phyloP scores from a whole-genome alignment of 2,329 filamentous ascomycete genomes.

The Stagonosporopsis tanaceti region DNA sequence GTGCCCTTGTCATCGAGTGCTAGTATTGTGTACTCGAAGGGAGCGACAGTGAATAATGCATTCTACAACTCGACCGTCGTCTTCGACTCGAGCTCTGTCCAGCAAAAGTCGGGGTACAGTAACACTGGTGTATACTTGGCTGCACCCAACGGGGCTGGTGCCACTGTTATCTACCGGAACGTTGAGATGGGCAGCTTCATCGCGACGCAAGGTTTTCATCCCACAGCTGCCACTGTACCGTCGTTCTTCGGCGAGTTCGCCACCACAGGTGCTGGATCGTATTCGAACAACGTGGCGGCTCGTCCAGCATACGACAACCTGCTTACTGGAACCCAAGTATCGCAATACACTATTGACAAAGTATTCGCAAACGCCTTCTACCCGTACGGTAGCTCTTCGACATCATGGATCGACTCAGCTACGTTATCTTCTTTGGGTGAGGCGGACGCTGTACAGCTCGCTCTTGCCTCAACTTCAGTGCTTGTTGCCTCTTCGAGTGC shows the following conservation, averaged over 20 bases:
- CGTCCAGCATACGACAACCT: conserved; percentile 48
- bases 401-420: conserved; percentile 50
- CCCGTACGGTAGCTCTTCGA: conserved; percentile 43
- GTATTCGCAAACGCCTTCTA: conserved; percentile 49
- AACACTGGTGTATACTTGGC: conserved; percentile 55
- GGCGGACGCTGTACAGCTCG: conserved; percentile 37
- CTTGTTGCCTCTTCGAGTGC: conserved; percentile 21
- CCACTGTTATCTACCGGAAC: conserved; percentile 54
- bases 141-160: conserved; percentile 52
- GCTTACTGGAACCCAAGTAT: conserved; percentile 47
- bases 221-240: conserved; percentile 25
- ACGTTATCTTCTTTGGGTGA: conserved; percentile 46
- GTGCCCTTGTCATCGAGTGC: conserved; percentile 49
- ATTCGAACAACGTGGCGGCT: conserved; percentile 45
- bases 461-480: conserved; percentile 14
- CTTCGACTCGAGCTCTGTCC: conserved; percentile 52
- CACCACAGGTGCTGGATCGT: conserved; percentile 54
- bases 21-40: conserved; percentile 53
- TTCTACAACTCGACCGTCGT: conserved; percentile 52
- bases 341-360: conserved; percentile 42
- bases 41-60: conserved; percentile 26
- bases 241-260: conserved; percentile 54
- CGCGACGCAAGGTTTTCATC: conserved; percentile 49
- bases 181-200: conserved; percentile 51
- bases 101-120: conserved; percentile 41